Evolutionary conservation across 805 yeast genomes (phyloP), one percentile per base, ranked within the genome.

Genomic region (Wickerhamomyces silvicola): DNA sequence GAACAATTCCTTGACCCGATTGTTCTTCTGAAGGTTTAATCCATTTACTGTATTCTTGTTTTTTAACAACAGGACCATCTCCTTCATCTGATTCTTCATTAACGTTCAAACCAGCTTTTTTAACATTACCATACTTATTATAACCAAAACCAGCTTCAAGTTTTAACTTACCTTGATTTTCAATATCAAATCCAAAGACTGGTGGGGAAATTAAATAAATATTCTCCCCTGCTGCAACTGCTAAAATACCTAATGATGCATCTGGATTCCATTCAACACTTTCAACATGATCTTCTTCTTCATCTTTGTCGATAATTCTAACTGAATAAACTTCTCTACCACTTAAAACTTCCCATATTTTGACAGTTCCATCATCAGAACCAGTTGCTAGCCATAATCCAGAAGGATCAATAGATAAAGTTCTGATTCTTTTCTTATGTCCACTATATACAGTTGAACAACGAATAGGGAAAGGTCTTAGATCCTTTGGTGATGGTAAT

Each of bases 371-470:
- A 56, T 92, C 98, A 56, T 92, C 97, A 12, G 95, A 83, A 37
- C 97, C 98, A 4, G 98, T 92, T 14, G 98, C 98, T 35, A 92
- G 66, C 92, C 95, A 92, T 47, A 81, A 68, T 5, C 98, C 98
- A 20, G 78, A 68, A 31, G 95, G 94, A 54, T 90, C 95, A 29
- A 90, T 72, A 7, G 88, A 75, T 18, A 92, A 52, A 2, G 90
- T 69, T 57, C 98, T 78, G 30, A 92, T 78, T 49, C 79, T 79
- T 27, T 81, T 95, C 26, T 63, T 62, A 56, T 90, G 98, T 19
- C 98, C 98, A 39, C 69, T 70, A 56, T 75, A 90, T 2, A 77
- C 60, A 5, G 95, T 87, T 4, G 97, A 81, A 45, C 92, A 78
- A 52, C 78, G 75, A 50, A 87, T 83, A 31, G 98, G 98, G 79